Evolutionary conservation across 2,329 filamentous ascomycete genomes (phyloP).

Genomic region (Curvularia hawaiiensis): DNA sequence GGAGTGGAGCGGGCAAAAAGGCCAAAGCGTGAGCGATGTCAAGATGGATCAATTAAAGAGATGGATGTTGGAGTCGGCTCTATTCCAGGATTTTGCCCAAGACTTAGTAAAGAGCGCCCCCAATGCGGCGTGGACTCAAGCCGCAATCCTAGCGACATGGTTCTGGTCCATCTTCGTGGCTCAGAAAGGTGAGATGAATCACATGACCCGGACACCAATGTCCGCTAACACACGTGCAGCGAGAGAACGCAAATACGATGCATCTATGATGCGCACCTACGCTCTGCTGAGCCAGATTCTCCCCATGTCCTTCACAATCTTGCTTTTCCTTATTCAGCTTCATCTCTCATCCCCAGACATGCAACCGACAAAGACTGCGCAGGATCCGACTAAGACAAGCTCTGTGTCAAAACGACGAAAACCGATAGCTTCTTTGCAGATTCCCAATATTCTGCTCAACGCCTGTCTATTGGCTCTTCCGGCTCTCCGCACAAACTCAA

Average conservation of each 20-base stretch:
- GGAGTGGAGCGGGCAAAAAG: constrained; percentile 24
- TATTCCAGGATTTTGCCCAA: constrained; percentile 38
- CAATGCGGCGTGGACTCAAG: constrained; percentile 35
- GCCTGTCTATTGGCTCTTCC: constrained; percentile 29
- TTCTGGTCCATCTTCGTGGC: constrained; percentile 40
- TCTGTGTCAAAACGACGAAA: constrained; percentile 4
- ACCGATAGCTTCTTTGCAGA: constrained; percentile 23
- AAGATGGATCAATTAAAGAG: constrained; percentile 13
- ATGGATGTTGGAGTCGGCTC: constrained; percentile 37
- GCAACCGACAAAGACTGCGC: not conserved
- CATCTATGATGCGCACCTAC: constrained; percentile 25
- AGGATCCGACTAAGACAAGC: not conserved
- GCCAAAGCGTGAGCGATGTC: constrained; percentile 3
- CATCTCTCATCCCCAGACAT: constrained; percentile 30
- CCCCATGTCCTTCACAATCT: constrained; percentile 34
- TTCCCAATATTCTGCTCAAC: constrained; percentile 38
- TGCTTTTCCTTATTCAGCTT: constrained; percentile 35
- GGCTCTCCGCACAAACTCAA: constrained; percentile 16
- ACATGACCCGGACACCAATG: not conserved
- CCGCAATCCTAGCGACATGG: constrained; percentile 34
- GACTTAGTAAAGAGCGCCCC: constrained; percentile 34
- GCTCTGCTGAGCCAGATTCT: constrained; percentile 38
- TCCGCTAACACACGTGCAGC: constrained; percentile 17
- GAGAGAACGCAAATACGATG: constrained; percentile 16
- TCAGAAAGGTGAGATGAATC: constrained; percentile 24